phyloP scores from a whole-genome alignment of 2,329 filamentous ascomycete genomes.

The Lachnellula occidentalis region DNA sequence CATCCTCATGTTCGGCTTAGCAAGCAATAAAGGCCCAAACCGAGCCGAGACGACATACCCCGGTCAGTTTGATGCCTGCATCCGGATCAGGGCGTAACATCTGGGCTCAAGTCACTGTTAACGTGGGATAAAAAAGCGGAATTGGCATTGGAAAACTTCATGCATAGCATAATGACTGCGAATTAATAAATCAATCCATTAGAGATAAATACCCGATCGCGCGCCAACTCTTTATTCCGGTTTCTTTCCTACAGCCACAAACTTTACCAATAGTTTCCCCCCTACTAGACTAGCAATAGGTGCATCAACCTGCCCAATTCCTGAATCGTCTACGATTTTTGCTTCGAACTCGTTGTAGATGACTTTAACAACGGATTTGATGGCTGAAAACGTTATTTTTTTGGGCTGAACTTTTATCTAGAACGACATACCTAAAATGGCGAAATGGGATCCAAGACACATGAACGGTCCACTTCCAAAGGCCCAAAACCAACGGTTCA shows the following conservation, averaged over 20 bases:
- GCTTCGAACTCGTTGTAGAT: constrained; percentile 63
- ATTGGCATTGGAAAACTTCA: too few relatives aligned
- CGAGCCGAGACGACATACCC: too few relatives aligned
- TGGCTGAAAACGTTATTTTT: constrained; percentile 42
- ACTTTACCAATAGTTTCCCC: not conserved
- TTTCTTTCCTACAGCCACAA: not conserved
- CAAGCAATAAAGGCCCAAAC: too few relatives aligned
- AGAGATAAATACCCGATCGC: too few relatives aligned
- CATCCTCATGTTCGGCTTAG: too few relatives aligned
- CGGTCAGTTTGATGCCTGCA: too few relatives aligned
- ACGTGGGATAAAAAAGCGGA: too few relatives aligned
- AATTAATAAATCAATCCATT: too few relatives aligned
- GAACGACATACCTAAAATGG: constrained; percentile 42
- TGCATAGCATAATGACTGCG: too few relatives aligned
- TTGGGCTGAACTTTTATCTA: not conserved
- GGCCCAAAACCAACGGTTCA: constrained; percentile 54
- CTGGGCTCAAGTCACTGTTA: too few relatives aligned
- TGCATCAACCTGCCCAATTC: constrained; percentile 57
- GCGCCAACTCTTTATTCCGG: too few relatives aligned
- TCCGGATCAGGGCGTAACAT: too few relatives aligned
- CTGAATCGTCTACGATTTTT: constrained; percentile 51
- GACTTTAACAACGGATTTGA: constrained; percentile 62
- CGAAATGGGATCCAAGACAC: constrained; percentile 62
- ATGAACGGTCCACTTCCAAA: constrained; percentile 62
- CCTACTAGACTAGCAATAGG: not conserved